These are phyloP conservation scores for Exophiala calicioides DNA, from an alignment of 2,329 filamentous ascomycete genomes.

Conservation along the genomic window DNA sequence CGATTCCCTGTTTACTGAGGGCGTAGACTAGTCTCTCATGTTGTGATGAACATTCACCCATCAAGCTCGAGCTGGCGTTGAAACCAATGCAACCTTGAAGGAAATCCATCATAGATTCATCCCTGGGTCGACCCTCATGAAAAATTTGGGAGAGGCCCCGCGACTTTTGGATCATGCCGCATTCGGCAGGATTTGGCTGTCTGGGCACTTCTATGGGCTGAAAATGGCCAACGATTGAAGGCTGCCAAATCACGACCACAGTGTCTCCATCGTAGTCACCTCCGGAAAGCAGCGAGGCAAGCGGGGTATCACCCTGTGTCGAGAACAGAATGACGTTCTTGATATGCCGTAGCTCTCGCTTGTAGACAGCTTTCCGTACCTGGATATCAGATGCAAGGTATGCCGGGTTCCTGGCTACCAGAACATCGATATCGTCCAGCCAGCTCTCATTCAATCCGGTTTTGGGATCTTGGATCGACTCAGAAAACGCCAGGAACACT, in stretches of 20 bases:
- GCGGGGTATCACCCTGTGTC: constrained; percentile 51
- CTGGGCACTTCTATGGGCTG: constrained; percentile 49
- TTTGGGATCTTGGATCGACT: constrained; percentile 42
- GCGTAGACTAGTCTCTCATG: constrained; percentile 54
- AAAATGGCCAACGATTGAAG: constrained; percentile 53
- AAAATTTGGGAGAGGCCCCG: constrained; percentile 21
- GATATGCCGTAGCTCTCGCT: constrained; percentile 54
- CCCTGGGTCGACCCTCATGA: background rate
- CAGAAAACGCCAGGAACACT: constrained; percentile 58
- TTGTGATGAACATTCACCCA: constrained; percentile 55
- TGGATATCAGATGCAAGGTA: constrained; percentile 62
- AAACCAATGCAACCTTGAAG: constrained; percentile 51
- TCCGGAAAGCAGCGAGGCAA: constrained; percentile 62
- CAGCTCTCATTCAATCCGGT: constrained; percentile 43
- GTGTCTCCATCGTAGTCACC: constrained; percentile 67
- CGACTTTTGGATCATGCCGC: constrained; percentile 51
- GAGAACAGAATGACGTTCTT: constrained; percentile 62
- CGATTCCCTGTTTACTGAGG: constrained; percentile 37
- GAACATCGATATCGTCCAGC: constrained; percentile 52
- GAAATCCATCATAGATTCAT: constrained; percentile 38
- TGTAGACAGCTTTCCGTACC: constrained; percentile 51
- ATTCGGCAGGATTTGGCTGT: constrained; percentile 42
- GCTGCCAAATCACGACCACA: constrained; percentile 63
- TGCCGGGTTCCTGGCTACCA: constrained; percentile 60
- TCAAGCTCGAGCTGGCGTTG: constrained; percentile 46